Base-by-base conservation (phyloP, 106 monocot species). In the Phalaenopsis aphrodite region DNA sequence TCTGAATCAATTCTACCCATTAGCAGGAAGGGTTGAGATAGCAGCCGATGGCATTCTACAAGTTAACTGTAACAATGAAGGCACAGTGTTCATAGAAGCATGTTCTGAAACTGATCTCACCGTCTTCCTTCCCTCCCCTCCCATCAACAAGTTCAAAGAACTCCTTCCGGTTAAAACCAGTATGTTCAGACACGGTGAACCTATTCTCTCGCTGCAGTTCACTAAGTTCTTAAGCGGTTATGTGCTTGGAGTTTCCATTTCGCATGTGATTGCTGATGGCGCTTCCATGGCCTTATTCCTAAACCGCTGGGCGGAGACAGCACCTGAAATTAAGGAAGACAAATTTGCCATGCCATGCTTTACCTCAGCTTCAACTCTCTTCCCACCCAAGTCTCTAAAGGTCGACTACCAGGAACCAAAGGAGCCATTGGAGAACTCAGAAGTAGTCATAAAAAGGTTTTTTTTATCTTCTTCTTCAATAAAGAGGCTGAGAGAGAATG, bases 211-310 rank as follows among this genome's bases (percentile, higher is more conserved):
- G n/a, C 49, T 82, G 39, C 82, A 87, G 39, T 49, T 87, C 18
- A 87, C 41, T 12, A 49, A 19, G 6, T 87, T 87, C 75, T 19
- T 24, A 5, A 37, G 56, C 17, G 84, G 82, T 19, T 75, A 58
- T n/a, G 84, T 72, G 5, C 12, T 84, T 0, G 84, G 76, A 56
- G 5, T 84, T 23, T 87, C 79, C 78, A 76, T 87, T 14, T 82
- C 77, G 23, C 88, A 85, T 52, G 37, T 85, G 39, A 68, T 83
- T 43, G 82, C 88, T 10, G 85, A 88, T 61, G 88, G 84, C 14
- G 78, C 78, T 8, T 84, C 87, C 47, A 81, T 81, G 41, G 61
- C 81, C 71, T 30, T 56, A 42, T 84, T 87, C 80, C 78, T 87
- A 41, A 75, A 42, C 39, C n/a, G 71, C 11, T 85, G 85, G 85